These are phyloP conservation scores for Fusarium keratoplasticum DNA, from an alignment of 2,329 filamentous ascomycete genomes.

Conservation along the genomic window DNA sequence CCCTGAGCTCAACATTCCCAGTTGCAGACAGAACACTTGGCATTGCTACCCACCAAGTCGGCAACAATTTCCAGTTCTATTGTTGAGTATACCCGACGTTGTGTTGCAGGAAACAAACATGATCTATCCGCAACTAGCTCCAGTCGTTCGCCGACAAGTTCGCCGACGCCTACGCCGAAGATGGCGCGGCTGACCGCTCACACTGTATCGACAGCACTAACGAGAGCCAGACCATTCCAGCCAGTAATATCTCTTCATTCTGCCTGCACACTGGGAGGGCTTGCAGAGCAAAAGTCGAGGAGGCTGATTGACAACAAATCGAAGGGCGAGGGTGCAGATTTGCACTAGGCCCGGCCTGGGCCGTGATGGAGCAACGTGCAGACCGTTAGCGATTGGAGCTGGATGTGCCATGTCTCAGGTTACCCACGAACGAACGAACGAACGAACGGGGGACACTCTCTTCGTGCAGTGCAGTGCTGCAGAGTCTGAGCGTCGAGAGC, in stretches of 20 bases:
- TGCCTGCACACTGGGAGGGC: neutral
- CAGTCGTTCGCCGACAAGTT: conserved; percentile 13
- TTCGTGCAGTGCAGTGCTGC: too few species aligned
- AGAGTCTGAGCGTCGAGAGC: conserved; percentile 3
- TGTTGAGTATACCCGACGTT: neutral
- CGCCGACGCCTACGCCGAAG: conserved; percentile 27
- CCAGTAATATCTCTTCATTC: neutral
- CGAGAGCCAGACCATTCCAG: neutral
- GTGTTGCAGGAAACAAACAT: neutral
- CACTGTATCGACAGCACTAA: neutral
- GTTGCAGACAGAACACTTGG: neutral
- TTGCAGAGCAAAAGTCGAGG: neutral
- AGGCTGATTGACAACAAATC: neutral
- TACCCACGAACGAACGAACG: neutral
- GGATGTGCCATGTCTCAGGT: conserved; percentile 20
- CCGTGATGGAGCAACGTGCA: conserved; percentile 4
- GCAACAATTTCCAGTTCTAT: neutral
- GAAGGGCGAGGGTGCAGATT: neutral
- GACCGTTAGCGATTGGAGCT: conserved; percentile 4
- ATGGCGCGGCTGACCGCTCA: neutral
- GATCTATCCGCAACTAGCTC: neutral
- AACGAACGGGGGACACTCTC: neutral
- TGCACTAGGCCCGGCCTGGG: neutral
- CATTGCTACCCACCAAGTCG: neutral
- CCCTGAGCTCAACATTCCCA: neutral